Evolutionary conservation across 2,329 filamentous ascomycete genomes (phyloP).

Genomic region (Sclerotiophoma versabilis): DNA sequence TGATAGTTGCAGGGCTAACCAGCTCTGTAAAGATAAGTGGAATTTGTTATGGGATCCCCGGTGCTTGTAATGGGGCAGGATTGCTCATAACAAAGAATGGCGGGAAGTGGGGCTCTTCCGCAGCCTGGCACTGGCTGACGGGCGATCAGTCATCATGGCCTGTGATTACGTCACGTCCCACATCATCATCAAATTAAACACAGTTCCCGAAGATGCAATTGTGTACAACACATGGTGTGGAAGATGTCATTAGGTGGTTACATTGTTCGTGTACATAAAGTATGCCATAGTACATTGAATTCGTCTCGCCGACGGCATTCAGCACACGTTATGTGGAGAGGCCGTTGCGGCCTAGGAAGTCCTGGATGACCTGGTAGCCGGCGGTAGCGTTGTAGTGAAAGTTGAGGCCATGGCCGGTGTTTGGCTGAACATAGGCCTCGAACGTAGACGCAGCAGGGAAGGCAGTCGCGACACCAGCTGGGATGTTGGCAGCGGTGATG

Average conservation of each 20-base stretch:
- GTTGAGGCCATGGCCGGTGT: slow-evolving; percentile 58
- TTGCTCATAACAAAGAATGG: too few relatives aligned
- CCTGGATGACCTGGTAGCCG: slow-evolving; percentile 49
- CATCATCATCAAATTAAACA: too few relatives aligned
- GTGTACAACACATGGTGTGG: too few relatives aligned
- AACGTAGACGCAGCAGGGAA: slow-evolving; percentile 60
- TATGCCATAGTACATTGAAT: not conserved
- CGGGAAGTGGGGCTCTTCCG: not conserved
- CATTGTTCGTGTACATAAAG: not conserved
- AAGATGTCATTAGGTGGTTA: not conserved
- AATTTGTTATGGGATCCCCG: not conserved
- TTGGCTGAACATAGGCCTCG: slow-evolving; percentile 61
- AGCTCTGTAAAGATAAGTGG: not conserved
- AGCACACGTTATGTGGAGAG: slow-evolving; percentile 20
- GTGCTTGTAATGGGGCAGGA: not conserved
- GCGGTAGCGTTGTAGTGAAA: slow-evolving; percentile 53
- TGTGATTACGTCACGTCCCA: not conserved
- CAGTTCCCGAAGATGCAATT: too few relatives aligned
- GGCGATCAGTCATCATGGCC: slow-evolving; percentile 8
- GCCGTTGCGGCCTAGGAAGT: slow-evolving; percentile 43
- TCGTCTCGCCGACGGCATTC: not conserved
- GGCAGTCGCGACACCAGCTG: slow-evolving; percentile 50
- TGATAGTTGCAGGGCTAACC: not conserved
- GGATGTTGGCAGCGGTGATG: slow-evolving; percentile 52
- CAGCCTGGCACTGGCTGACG: not conserved